Conservation (phyloP, 2,329 filamentous ascomycete species). For the Penicillium polonicum region DNA sequence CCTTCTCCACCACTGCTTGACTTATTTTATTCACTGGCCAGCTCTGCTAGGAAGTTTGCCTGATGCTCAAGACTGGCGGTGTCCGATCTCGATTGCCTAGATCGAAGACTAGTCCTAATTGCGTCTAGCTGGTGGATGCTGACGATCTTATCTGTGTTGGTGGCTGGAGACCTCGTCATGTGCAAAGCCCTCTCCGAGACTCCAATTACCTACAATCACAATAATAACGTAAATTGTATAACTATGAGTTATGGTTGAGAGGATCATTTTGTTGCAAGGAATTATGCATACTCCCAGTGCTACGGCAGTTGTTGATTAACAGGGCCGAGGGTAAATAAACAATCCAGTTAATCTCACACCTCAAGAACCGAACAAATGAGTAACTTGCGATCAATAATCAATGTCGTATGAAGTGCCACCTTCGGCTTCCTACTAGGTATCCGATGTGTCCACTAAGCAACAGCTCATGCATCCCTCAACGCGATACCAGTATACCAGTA, state of each 20-base stretch:
- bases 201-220: background rate
- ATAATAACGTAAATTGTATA: background rate
- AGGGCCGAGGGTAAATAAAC: background rate
- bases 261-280: background rate
- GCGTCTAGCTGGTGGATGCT: slow-evolving; percentile 3
- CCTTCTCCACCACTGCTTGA: background rate
- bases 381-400: background rate
- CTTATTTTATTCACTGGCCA: background rate
- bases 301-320: background rate
- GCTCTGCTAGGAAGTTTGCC: background rate
- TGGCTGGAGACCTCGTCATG: background rate
- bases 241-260: background rate
- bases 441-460: background rate
- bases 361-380: background rate
- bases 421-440: no score
- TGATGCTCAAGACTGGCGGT: background rate
- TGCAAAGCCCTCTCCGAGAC: background rate
- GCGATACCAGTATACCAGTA: background rate
- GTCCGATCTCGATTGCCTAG: slow-evolving; percentile 2
- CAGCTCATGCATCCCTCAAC: background rate
- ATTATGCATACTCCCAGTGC: background rate
- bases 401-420: no score
- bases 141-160: slow-evolving; percentile 5
- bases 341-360: no score
- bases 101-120: slow-evolving; percentile 6